Base-by-base conservation (phyloP, 106 monocot species). In the Triglochin maritima region DNA sequence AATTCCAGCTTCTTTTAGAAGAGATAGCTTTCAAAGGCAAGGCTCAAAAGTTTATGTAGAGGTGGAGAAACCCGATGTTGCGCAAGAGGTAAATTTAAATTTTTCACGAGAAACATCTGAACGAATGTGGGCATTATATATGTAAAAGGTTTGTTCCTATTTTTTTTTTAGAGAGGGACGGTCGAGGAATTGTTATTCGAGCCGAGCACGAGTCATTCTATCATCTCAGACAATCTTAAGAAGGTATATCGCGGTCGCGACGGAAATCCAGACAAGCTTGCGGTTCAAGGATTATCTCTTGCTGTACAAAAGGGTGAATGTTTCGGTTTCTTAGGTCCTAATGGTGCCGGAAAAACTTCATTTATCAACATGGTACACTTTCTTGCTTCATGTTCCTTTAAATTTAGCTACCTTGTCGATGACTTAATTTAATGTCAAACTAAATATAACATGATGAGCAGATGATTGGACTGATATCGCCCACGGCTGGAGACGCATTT, bases 301-400 rank as follows among this genome's bases (percentile, higher is more conserved):
- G 94, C 94, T 60, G 17, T 94, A 7, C 84, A 76, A n/a, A 62
- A 64, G 43, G 94, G 94, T 4, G 84, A 94, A 72, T 94, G 94
- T 65, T 89, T 94, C n/a, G 89, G 94, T 11, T 77, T 94, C 75
- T 86, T 94, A 52, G 94, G 94, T 6, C 92, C 94, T 48, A 94
- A 94, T 69, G 94, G 94, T 43, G 89, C 94, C 57, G 94, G 94
- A 51, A 94, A 94, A 66, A 87, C 89, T 11, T 75, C 94, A 9
- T 87, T 94, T 48, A 87, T 94, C 65, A 82, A 81, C 64, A 94
- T 89, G 94, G 94, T 89, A 4, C 58, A 64, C 49, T 16, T 55
- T 44, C 8, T 11, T 8, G 7, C 9, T 44, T 14, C 29, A 29
- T 29, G 29, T 29, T 29, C 29, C 29, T 29, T 29, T 29, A 29